Base-by-base conservation (phyloP, 352 stramenopile genomes). In the Pythium coloratum region DNA sequence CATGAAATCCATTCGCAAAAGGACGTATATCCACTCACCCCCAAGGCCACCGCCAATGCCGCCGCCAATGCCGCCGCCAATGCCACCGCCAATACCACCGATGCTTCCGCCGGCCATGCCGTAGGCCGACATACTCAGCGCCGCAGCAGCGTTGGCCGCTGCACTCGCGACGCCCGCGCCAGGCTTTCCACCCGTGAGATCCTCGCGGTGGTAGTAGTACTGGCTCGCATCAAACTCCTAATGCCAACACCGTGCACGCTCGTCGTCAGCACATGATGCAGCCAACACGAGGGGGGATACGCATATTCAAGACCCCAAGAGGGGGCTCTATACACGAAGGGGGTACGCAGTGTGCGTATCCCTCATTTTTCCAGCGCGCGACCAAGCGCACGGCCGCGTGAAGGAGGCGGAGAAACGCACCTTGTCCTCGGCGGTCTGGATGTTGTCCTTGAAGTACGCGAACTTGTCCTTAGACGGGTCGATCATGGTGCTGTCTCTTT, bases 371-470 rank as follows among this genome's bases (percentile, higher is more conserved):
- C 20, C 20, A 24, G 20, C 20, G 20, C 20, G 20, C 20, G 20
- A 24, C 20, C 20, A 24, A 24, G 5, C 33, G 9, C 33, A 9
- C 33, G 1, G 33, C 33, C 33, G 33, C 33, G 33, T 9, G 33
- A 2, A 38, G 33, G 36, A 16, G 36, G 12, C 36, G 6, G 36
- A 44, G 36, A 44, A 44, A 28, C 64, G 42, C 53, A 92, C 86
- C 81, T 95, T 92, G 67, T 95, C 86, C 72, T 95, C 86, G 26
- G 84, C 84, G 4, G 84, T 95, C 76, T 95, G 86, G 71, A 95
- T 92, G 68, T 95, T 95, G 71, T 95, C 84, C 75, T 95, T 95
- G 70, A 95, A 95, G 75, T 95, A 95, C 0, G 86, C 86, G 67
- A 95, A 89, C 69, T 93, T 93, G 77, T 95, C 86, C 67, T 95